Evolutionary conservation across 192 early-diverging fungal genomes (phyloP).

Genomic region (Lobosporangium transversale): DNA sequence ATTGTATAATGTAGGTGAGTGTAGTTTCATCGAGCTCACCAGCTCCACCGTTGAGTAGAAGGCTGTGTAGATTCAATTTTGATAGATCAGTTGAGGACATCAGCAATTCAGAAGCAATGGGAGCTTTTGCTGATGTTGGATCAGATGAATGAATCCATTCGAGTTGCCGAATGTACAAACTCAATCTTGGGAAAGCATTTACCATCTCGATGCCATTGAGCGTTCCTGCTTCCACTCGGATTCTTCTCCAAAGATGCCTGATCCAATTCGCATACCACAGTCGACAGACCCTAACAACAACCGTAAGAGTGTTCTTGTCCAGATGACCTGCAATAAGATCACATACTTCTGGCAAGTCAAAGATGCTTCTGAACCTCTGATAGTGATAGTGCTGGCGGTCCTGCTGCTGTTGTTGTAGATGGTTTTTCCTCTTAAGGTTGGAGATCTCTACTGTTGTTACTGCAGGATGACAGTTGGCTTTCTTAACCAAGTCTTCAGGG

Average conservation of each 20-base stretch:
- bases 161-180: conserved; percentile 30
- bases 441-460: background rate
- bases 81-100: conserved; percentile 11
- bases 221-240: conserved; percentile 17
- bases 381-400: no score
- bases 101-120: background rate
- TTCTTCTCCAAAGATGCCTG: conserved; percentile 31
- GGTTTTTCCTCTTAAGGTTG: background rate
- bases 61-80: conserved; percentile 10
- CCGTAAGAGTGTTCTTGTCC: conserved; percentile 18
- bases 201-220: conserved; percentile 7
- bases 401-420: background rate
- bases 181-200: conserved; percentile 15
- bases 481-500: conserved; percentile 11
- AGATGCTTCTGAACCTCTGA: background rate
- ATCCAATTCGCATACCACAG: conserved; percentile 29
- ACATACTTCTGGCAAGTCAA: conserved; percentile 35
- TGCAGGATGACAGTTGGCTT: no score
- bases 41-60: conserved; percentile 22
- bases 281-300: conserved; percentile 18
- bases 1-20: conserved; percentile 3
- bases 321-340: conserved; percentile 29
- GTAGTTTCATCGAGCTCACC: conserved; percentile 8
- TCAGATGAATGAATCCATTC: conserved; percentile 30
- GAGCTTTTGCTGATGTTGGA: no score